These are phyloP conservation scores for Fusarium equiseti DNA, from an alignment of 2,329 filamentous ascomycete species.

Conservation along the genomic window DNA sequence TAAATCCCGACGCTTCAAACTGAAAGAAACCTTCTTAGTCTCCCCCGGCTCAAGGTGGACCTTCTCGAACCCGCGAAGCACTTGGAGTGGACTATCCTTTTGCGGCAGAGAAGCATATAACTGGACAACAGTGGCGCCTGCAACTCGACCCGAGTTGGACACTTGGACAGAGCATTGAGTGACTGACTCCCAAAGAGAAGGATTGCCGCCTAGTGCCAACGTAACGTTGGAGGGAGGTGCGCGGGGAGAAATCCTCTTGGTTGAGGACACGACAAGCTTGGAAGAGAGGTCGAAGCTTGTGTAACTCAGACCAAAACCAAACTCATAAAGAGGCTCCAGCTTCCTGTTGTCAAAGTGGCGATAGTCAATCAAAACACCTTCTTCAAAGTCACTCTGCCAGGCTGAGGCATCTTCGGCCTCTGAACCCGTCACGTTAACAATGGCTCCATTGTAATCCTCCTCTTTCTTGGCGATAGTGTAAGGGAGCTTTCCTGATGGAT, in stretches of 20 bases:
- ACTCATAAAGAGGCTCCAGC: conserved; percentile 74
- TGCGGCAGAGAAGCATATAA: neutral
- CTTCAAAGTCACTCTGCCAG: conserved; percentile 1
- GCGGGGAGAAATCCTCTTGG: neutral
- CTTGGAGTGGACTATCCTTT: neutral
- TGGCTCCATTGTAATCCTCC: neutral
- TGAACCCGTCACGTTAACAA: neutral
- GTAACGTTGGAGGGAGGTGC: neutral
- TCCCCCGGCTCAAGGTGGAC: neutral
- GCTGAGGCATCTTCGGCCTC: neutral
- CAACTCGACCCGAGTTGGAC: neutral
- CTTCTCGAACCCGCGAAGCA: neutral
- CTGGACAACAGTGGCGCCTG: neutral
- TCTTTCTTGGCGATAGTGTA: conserved; percentile 9
- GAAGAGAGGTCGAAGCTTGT: conserved; percentile 65
- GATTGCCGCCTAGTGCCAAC: neutral
- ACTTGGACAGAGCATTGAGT: neutral
- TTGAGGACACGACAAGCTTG: neutral
- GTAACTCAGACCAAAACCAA: conserved; percentile 83
- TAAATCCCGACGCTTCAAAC: neutral
- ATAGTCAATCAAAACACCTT: conserved; percentile 64
- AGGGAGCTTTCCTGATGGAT: conserved; percentile 5
- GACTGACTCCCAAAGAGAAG: neutral
- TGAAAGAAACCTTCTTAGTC: neutral
- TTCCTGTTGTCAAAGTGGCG: conserved; percentile 78